Evolutionary conservation across 2,329 filamentous ascomycete genomes (phyloP).

Genomic region (Hymenoscyphus occultus): DNA sequence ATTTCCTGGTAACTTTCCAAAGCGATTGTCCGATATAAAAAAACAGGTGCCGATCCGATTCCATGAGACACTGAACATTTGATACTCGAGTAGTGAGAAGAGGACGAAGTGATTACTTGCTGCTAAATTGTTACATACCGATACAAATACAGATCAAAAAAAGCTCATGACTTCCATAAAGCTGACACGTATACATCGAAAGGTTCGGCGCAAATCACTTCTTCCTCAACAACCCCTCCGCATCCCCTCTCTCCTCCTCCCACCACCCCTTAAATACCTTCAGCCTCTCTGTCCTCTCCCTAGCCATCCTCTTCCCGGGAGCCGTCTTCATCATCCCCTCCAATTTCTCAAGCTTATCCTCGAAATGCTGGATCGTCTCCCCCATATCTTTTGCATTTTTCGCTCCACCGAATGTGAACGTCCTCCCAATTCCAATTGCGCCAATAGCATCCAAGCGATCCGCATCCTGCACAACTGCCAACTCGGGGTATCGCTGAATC

Average conservation of each 20-base stretch:
- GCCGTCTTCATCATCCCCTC: constrained; percentile 62
- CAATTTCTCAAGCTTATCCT: constrained; percentile 70
- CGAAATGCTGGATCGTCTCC: constrained; percentile 70
- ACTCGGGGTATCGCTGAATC: constrained; percentile 64
- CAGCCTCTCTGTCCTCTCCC: constrained; percentile 52
- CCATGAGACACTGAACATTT: background rate
- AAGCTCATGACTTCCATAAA: background rate
- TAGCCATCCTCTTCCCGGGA: constrained; percentile 51
- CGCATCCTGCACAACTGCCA: constrained; percentile 88
- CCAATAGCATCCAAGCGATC: constrained; percentile 93
- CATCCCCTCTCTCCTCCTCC: constrained; percentile 46
- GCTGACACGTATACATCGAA: background rate
- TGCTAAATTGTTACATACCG: background rate
- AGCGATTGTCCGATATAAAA: too few relatives aligned
- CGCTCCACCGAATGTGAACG: constrained; percentile 74
- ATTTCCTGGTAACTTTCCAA: too few relatives aligned
- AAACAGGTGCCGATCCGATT: too few relatives aligned
- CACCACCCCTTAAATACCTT: constrained; percentile 56
- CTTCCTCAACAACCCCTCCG: constrained; percentile 29
- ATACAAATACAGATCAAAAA: background rate
- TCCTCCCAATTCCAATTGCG: constrained; percentile 76
- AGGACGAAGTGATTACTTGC: background rate
- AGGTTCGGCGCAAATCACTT: constrained; percentile 18
- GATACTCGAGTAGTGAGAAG: background rate
- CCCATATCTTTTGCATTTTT: constrained; percentile 55